Conservation (phyloP, 495 filamentous ascomycete species). For the Bryoglossum gracile region DNA sequence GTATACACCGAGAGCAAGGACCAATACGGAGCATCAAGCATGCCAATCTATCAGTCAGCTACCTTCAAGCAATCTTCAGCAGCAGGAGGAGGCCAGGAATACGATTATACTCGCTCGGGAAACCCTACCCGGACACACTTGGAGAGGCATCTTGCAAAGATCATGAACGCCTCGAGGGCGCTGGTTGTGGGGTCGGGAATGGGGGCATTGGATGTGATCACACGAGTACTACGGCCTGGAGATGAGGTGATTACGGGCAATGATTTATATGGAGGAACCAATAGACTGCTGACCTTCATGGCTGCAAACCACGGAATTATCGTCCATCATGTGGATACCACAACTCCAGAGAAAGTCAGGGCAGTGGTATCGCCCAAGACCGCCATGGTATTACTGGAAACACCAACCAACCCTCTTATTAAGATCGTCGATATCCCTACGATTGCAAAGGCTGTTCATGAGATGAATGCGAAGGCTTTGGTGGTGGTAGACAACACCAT, state of each 20-base stretch:
- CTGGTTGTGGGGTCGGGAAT: constrained; percentile 94
- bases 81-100: constrained; percentile 65
- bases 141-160: constrained; percentile 94
- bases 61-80: constrained; percentile 92
- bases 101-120: constrained; percentile 96
- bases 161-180: constrained; percentile 88
- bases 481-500: constrained; percentile 97
- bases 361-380: constrained; percentile 70
- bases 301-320: constrained; percentile 68
- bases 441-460: constrained; percentile 69
- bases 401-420: constrained; percentile 94
- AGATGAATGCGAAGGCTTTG: constrained; percentile 69
- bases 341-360: constrained; percentile 57
- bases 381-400: constrained; percentile 92
- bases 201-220: constrained; percentile 95
- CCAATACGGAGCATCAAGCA: constrained; percentile 90
- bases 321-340: constrained; percentile 96
- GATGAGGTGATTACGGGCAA: constrained; percentile 97
- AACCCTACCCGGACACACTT: constrained; percentile 96
- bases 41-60: constrained; percentile 96
- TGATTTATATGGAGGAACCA: constrained; percentile 93
- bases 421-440: constrained; percentile 88
- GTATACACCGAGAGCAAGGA: constrained; percentile 94
- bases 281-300: constrained; percentile 88
- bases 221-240: constrained; percentile 83